phyloP scores from a whole-genome alignment of 106 monocot genomes.

The Dendrobium catenatum region DNA sequence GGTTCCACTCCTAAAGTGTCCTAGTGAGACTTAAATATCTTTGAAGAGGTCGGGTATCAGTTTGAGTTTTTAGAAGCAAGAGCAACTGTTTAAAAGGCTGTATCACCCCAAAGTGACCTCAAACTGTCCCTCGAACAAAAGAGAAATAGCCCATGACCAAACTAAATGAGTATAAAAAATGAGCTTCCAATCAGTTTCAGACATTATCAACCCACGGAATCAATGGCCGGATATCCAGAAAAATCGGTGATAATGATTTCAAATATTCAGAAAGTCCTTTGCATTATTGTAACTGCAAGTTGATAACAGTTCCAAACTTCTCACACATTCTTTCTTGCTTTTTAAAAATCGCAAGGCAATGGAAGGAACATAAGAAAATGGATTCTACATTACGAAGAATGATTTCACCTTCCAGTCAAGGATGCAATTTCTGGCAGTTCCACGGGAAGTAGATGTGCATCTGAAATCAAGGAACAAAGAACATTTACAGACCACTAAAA shows the following conservation, averaged over 20 bases:
- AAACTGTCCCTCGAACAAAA: too few species aligned
- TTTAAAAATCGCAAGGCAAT: background rate
- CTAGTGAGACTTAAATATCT: background rate
- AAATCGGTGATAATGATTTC: background rate
- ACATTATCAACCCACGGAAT: background rate
- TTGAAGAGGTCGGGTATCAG: background rate
- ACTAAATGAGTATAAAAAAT: background rate
- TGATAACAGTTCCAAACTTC: background rate
- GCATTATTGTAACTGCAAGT: background rate
- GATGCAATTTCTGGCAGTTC: conserved; percentile 80
- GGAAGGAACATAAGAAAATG: background rate
- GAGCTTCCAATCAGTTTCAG: background rate
- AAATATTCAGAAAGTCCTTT: background rate
- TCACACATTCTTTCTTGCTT: background rate
- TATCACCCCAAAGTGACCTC: background rate
- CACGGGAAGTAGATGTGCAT: conserved; percentile 86
- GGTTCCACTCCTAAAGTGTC: too few species aligned
- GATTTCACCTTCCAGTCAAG: conserved; percentile 63
- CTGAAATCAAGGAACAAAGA: conserved; percentile 29
- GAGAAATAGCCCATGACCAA: background rate
- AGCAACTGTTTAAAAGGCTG: background rate
- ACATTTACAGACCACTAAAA: background rate
- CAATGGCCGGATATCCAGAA: background rate
- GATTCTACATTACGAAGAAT: background rate
- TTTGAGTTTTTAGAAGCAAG: background rate